Conservation (phyloP, 2,329 filamentous ascomycete genomes). For the Lachnellula hyalina region DNA sequence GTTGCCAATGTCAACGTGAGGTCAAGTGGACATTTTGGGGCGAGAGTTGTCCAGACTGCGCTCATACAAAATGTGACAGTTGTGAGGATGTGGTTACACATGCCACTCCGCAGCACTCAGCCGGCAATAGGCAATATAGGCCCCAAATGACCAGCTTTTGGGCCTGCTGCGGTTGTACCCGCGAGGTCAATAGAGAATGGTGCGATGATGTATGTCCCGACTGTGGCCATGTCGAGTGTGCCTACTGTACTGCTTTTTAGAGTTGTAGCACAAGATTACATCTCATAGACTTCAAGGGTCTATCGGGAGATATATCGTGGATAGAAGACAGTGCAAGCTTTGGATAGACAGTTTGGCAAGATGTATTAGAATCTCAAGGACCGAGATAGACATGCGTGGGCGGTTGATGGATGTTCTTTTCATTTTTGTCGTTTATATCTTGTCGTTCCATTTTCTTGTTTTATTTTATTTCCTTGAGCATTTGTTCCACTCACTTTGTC, state of each 20-base stretch:
- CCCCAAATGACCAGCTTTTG: constrained; percentile 9
- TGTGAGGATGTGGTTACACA: background rate
- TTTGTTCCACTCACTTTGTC: background rate
- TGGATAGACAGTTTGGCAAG: background rate
- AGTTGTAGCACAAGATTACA: background rate
- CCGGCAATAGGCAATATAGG: background rate
- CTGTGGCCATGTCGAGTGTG: background rate
- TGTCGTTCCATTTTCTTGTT: background rate
- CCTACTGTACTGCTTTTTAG: background rate
- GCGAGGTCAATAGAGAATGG: constrained; percentile 4
- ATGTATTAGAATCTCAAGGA: background rate
- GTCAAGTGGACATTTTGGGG: background rate
- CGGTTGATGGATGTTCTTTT: background rate
- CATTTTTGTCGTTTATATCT: background rate
- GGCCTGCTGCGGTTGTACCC: constrained; percentile 10
- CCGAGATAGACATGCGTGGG: background rate
- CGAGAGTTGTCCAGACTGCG: constrained; percentile 1
- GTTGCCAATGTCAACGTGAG: constrained; percentile 1
- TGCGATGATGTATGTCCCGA: constrained; percentile 3
- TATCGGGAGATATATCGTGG: background rate
- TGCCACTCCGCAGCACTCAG: background rate
- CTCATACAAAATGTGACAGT: background rate
- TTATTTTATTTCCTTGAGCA: background rate
- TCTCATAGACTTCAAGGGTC: background rate
- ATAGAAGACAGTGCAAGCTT: background rate